Evolutionary conservation across 2,329 filamentous ascomycete species (phyloP).

Genomic region (Aspergillus hortae): DNA sequence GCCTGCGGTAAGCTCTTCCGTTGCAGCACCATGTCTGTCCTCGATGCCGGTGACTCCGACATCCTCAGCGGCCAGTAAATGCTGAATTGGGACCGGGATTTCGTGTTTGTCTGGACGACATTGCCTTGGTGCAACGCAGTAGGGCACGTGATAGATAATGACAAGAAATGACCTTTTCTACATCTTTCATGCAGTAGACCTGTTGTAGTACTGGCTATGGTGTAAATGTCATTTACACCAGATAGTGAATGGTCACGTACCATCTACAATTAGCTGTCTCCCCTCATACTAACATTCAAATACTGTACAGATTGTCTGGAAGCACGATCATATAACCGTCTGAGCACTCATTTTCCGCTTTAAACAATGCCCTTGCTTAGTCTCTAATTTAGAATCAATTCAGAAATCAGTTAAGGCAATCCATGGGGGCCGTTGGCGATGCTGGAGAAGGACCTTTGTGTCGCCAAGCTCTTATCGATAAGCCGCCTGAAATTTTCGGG

Average conservation of each 20-base stretch:
- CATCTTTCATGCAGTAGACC: background rate
- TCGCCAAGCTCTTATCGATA: constrained; percentile 28
- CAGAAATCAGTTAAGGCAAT: too few species aligned
- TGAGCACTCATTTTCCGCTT: too few species aligned
- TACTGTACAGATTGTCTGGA: too few species aligned
- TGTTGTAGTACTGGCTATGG: background rate
- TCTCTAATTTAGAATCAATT: too few species aligned
- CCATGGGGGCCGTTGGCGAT: too few species aligned
- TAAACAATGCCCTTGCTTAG: too few species aligned
- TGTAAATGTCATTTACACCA: too few species aligned
- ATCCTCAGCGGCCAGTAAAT: constrained; percentile 63
- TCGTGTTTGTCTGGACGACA: constrained; percentile 19
- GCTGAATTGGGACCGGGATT: constrained; percentile 12
- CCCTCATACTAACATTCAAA: too few species aligned
- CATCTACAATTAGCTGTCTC: too few species aligned
- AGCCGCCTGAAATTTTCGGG: constrained; percentile 23
- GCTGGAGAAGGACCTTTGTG: too few species aligned
- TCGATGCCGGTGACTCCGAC: constrained; percentile 97
- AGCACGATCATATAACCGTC: too few species aligned
- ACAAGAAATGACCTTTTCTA: constrained; percentile 13
- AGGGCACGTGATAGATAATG: constrained; percentile 18
- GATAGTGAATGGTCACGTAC: too few species aligned
- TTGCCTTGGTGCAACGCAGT: constrained; percentile 8
- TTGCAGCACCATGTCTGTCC: constrained; percentile 93
- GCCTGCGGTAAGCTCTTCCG: constrained; percentile 99